phyloP scores from a whole-genome alignment of 495 filamentous ascomycete species.

The Pseudomonodictys pantanalensis region DNA sequence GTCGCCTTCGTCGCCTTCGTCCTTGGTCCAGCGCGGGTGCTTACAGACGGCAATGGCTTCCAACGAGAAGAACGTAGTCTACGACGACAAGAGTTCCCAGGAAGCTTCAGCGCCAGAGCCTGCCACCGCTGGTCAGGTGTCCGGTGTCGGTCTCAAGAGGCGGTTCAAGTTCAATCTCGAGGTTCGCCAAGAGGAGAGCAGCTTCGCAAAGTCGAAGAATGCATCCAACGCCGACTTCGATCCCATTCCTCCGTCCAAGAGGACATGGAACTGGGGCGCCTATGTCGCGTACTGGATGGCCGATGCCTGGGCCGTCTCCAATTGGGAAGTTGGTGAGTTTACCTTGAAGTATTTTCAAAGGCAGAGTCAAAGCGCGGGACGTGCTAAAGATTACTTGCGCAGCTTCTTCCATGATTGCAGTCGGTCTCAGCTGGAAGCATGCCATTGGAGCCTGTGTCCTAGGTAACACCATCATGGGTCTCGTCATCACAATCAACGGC shows the following conservation, averaged over 20 bases:
- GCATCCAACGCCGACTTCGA: constrained; percentile 34
- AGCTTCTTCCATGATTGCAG: constrained; percentile 28
- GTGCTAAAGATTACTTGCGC: background rate
- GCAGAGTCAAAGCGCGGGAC: background rate
- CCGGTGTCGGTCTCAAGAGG: constrained; percentile 8
- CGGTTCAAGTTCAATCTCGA: constrained; percentile 21
- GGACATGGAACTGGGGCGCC: constrained; percentile 20
- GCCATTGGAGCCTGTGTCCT: constrained; percentile 31
- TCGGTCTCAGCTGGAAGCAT: constrained; percentile 31
- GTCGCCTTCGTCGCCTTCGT: too few relatives aligned
- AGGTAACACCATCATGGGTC: constrained; percentile 29
- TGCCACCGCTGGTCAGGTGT: constrained; percentile 7
- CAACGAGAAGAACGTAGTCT: constrained; percentile 6
- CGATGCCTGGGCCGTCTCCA: constrained; percentile 33
- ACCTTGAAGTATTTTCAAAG: background rate
- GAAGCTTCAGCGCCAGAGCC: constrained; percentile 3
- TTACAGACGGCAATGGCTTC: too few relatives aligned
- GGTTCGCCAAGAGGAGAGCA: constrained; percentile 27
- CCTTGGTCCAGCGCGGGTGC: too few relatives aligned
- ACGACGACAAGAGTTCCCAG: constrained; percentile 14
- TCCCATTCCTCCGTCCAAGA: constrained; percentile 30
- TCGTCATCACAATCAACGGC: constrained; percentile 31
- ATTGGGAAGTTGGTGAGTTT: constrained; percentile 34
- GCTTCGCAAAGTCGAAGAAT: constrained; percentile 11
- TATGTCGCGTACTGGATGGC: constrained; percentile 36